phyloP scores from a whole-genome alignment of 805 yeast species.

The Cyberlindnera saturnus region DNA sequence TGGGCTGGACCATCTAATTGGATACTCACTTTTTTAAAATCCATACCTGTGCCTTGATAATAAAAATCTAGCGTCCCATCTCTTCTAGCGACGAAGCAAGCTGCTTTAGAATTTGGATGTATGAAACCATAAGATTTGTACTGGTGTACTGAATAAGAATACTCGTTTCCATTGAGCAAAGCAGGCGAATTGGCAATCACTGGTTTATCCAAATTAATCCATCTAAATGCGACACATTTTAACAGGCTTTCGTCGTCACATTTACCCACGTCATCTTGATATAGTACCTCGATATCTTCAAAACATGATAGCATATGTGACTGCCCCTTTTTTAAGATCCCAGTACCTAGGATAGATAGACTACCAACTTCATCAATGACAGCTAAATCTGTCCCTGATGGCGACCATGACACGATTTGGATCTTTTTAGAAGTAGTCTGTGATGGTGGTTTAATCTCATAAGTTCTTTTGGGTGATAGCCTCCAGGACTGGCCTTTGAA shows the following conservation, averaged over 20 bases:
- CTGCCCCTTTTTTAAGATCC: constrained; percentile 34
- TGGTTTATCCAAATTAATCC: constrained; percentile 73
- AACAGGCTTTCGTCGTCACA: constrained; percentile 22
- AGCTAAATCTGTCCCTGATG: constrained; percentile 75
- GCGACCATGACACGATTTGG: constrained; percentile 56
- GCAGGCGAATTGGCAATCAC: constrained; percentile 59
- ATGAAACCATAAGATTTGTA: constrained; percentile 53
- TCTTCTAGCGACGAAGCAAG: constrained; percentile 58
- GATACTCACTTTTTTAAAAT: constrained; percentile 38
- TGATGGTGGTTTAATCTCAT: constrained; percentile 19
- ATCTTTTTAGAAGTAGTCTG: constrained; percentile 9
- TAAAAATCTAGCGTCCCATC: constrained; percentile 56
- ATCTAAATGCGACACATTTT: constrained; percentile 43
- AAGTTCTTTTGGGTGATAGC: constrained; percentile 29
- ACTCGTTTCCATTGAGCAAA: constrained; percentile 29
- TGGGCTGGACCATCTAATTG: constrained; percentile 26
- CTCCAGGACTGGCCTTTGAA: constrained; percentile 77
- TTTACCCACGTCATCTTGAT: constrained; percentile 31
- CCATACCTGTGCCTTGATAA: constrained; percentile 60
- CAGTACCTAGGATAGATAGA: constrained; percentile 48
- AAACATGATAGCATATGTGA: constrained; percentile 21
- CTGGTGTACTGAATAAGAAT: constrained; percentile 53
- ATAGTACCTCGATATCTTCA: constrained; percentile 24
- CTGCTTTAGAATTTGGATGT: constrained; percentile 71
- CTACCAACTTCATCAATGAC: constrained; percentile 70